These are phyloP conservation scores for Blastomyces parvus DNA, from an alignment of 2,329 filamentous ascomycete genomes.

Conservation along the genomic window DNA sequence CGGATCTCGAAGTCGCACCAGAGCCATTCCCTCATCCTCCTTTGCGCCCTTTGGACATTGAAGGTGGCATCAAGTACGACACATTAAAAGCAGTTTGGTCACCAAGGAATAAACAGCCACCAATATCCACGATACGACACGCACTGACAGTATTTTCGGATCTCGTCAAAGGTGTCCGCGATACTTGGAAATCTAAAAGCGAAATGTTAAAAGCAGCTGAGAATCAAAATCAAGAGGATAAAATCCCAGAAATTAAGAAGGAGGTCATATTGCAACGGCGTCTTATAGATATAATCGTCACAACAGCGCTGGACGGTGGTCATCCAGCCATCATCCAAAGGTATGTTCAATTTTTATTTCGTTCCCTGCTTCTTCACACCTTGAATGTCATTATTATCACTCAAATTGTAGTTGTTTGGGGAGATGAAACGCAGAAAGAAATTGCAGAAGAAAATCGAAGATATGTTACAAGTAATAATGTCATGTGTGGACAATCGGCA, in stretches of 20 bases:
- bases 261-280: conserved; percentile 50
- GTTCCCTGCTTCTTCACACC: conserved; percentile 13
- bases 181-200: conserved; percentile 51
- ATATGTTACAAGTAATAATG: conserved; percentile 29
- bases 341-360: conserved; percentile 31
- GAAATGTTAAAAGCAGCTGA: conserved; percentile 50
- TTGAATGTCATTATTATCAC: conserved; percentile 16
- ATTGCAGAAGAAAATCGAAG: conserved; percentile 22
- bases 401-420: conserved; percentile 29
- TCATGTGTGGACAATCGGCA: conserved; percentile 21
- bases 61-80: conserved; percentile 49
- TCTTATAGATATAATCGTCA: conserved; percentile 45
- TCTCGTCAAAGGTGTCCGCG: conserved; percentile 49
- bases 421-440: not conserved
- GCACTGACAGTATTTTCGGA: conserved; percentile 51
- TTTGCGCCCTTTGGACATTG: conserved; percentile 43
- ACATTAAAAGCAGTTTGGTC: conserved; percentile 54
- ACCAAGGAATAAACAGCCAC: conserved; percentile 42
- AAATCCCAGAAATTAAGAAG: conserved; percentile 46
- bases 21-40: conserved; percentile 48
- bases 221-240: conserved; percentile 46
- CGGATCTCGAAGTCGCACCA: conserved; percentile 42
- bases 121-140: conserved; percentile 44
- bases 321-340: conserved; percentile 41
- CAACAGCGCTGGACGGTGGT: conserved; percentile 35